Evolutionary conservation across 73 alveolate genomes (phyloP).

Genomic region (Tetrahymena borealis): DNA sequence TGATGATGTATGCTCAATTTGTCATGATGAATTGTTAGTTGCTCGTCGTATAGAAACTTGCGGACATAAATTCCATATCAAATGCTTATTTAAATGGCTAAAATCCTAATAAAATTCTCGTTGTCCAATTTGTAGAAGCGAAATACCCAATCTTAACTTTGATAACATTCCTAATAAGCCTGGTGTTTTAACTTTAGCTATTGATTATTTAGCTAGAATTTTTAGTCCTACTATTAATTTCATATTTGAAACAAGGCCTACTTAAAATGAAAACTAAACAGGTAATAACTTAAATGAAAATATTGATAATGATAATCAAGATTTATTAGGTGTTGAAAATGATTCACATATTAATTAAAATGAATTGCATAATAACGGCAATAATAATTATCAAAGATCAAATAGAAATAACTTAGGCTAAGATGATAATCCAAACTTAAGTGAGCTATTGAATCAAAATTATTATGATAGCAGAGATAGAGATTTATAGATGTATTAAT

Average conservation of each 20-base stretch:
- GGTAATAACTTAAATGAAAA: neutral
- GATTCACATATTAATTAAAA: neutral
- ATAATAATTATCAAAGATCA: too few relatives aligned
- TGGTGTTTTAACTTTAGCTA: neutral
- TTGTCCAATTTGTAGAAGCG: neutral
- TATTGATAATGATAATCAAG: neutral
- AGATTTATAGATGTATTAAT: too few relatives aligned
- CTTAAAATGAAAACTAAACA: neutral
- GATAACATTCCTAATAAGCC: neutral
- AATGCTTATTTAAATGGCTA: neutral
- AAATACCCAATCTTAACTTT: neutral
- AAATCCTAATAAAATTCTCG: neutral
- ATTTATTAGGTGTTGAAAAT: neutral
- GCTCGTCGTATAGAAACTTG: neutral
- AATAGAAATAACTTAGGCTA: too few relatives aligned
- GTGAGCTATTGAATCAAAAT: too few relatives aligned
- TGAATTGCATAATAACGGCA: neutral
- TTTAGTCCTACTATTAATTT: neutral
- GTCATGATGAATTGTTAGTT: neutral
- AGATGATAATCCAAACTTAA: too few relatives aligned
- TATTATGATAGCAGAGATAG: too few relatives aligned
- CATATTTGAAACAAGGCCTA: neutral
- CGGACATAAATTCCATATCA: neutral
- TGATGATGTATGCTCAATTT: neutral
- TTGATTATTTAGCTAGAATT: neutral